phyloP scores from a whole-genome alignment of 1,284 basidiomycete genomes.

The Fomitopsis palustris region DNA sequence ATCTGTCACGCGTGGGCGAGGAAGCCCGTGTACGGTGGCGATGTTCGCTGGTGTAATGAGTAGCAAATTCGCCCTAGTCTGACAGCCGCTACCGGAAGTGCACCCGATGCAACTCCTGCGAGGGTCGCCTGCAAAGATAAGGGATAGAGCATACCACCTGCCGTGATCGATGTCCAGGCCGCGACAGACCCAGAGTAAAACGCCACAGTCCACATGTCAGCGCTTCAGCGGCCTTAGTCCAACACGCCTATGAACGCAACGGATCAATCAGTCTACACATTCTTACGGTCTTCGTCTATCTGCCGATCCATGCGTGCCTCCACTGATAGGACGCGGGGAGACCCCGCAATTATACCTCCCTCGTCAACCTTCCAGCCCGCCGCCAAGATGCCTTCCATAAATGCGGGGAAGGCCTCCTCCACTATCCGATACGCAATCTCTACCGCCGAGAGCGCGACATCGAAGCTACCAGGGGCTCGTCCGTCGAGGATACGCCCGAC shows the following conservation, averaged over 20 bases:
- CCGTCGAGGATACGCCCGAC: constrained; percentile 14
- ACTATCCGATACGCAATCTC: constrained; percentile 21
- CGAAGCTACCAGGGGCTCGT: constrained; percentile 7
- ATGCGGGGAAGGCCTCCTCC: constrained; percentile 26
- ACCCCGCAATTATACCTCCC: constrained; percentile 32
- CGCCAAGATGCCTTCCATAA: constrained; percentile 27
- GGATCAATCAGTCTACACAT: not conserved
- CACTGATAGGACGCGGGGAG: constrained; percentile 23
- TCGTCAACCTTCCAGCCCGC: constrained; percentile 38
- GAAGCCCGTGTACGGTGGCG: no score
- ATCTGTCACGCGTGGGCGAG: no score
- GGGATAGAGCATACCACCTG: no score
- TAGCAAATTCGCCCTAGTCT: no score
- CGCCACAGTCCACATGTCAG: not conserved
- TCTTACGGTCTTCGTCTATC: constrained; percentile 7
- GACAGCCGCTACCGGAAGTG: no score
- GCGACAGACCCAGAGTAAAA: no score
- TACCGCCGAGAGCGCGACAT: constrained; percentile 19
- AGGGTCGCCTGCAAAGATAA: no score
- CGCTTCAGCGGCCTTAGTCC: not conserved
- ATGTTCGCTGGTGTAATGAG: no score
- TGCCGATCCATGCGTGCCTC: not conserved
- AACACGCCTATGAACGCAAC: not conserved
- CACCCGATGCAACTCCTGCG: no score
- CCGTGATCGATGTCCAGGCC: no score